Evolutionary conservation across 2,329 filamentous ascomycete genomes (phyloP).

Genomic region (Penicillium decumbens): DNA sequence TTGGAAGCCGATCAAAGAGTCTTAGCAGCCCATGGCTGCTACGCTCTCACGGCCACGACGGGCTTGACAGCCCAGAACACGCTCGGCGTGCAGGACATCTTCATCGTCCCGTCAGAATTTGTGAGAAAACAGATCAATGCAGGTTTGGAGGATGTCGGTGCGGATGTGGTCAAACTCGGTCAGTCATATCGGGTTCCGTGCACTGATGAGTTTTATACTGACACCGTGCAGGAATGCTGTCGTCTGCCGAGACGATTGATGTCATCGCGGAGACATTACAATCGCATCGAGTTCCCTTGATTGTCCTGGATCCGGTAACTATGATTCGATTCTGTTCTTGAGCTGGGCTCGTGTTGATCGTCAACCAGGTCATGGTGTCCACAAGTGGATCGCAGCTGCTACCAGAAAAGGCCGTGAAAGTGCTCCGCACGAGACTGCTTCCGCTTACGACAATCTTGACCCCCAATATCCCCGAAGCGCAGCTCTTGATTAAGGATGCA

Average conservation of each 20-base stretch:
- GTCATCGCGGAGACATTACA: constrained; percentile 62
- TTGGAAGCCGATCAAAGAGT: constrained; percentile 96
- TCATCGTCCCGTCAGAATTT: constrained; percentile 72
- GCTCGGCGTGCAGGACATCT: constrained; percentile 72
- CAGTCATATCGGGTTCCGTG: constrained; percentile 23
- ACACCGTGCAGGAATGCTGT: constrained; percentile 66
- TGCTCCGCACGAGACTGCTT: constrained; percentile 39
- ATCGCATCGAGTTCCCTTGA: constrained; percentile 52
- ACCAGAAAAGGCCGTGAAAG: constrained; percentile 41
- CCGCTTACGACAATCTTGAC: constrained; percentile 46
- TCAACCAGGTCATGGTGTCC: constrained; percentile 72
- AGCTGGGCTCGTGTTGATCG: constrained; percentile 9
- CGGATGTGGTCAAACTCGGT: constrained; percentile 92
- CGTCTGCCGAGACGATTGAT: constrained; percentile 64
- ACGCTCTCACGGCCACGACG: constrained; percentile 93
- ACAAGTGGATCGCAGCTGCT: constrained; percentile 47
- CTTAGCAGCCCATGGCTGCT: constrained; percentile 84
- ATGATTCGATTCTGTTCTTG: background rate
- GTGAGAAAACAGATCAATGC: constrained; percentile 80
- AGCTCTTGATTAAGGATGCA: constrained; percentile 42
- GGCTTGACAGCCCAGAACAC: constrained; percentile 97
- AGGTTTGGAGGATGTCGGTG: constrained; percentile 75
- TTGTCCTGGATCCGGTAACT: constrained; percentile 71
- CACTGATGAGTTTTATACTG: background rate
- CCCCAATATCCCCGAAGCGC: constrained; percentile 48